Evolutionary conservation across 2,329 filamentous ascomycete genomes (phyloP).

Genomic region (Aspergillus fijiensis): DNA sequence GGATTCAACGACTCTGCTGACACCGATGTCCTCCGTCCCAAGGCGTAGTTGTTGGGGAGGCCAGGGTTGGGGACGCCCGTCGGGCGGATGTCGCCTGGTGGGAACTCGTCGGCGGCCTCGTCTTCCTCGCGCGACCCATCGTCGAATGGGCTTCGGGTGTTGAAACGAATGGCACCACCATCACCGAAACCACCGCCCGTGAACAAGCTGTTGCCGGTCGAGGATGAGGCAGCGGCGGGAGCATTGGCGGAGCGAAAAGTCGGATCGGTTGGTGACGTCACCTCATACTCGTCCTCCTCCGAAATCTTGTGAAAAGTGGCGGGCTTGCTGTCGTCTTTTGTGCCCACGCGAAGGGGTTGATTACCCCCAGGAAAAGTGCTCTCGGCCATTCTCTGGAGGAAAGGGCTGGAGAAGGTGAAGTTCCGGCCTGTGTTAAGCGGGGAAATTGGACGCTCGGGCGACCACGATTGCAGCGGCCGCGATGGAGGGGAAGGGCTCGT

Average conservation of each 20-base stretch:
- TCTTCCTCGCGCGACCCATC: conserved; percentile 21
- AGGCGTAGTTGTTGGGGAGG: conserved; percentile 87
- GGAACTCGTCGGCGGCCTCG: conserved; percentile 22
- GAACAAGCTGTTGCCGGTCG: conserved; percentile 47
- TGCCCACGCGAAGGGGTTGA: conserved; percentile 77
- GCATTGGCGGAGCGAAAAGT: conserved; percentile 52
- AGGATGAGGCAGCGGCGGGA: conserved; percentile 17
- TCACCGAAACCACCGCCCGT: conserved; percentile 27
- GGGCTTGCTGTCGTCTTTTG: conserved; percentile 57
- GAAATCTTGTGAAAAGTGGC: conserved; percentile 62
- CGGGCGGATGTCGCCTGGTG: conserved; percentile 27
- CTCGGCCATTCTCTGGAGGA: conserved; percentile 61
- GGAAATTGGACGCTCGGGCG: conserved; percentile 52
- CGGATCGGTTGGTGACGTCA: conserved; percentile 71
- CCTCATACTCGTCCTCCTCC: conserved; percentile 81
- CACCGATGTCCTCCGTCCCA: conserved; percentile 89
- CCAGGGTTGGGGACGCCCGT: conserved; percentile 30
- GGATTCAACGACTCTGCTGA: conserved; percentile 96
- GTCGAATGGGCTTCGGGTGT: conserved; percentile 34
- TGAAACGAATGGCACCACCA: conserved; percentile 31
- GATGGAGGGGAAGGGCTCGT: conserved; percentile 57
- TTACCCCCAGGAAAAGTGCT: conserved; percentile 75
- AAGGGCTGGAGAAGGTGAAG: conserved; percentile 29
- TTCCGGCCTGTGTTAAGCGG: conserved; percentile 29
- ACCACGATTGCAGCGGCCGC: conserved; percentile 63